Base-by-base conservation (phyloP, 345 rosid genomes). In the Linum lewisii region DNA sequence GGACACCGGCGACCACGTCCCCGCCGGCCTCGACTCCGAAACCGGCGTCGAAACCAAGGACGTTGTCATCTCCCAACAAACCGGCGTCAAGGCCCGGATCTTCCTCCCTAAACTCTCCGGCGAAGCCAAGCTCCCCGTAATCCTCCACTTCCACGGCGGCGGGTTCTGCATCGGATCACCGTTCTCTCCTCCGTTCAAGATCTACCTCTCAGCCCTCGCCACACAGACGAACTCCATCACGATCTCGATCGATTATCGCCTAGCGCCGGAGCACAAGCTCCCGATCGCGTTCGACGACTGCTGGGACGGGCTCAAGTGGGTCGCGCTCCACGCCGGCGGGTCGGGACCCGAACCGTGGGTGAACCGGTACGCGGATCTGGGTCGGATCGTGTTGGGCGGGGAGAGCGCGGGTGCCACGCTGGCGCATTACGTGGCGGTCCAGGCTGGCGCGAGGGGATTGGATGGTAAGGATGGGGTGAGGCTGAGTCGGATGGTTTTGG, bases 1-100 rank as follows among this genome's bases (percentile, higher is more conserved):
- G 6, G 66, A 78, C 2, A 71, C 78, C 2, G 76, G 63, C 50
- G 34, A 29, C 62, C 47, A 18, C 0, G 62, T 69, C 21, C 72
- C 78, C 23, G 67, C 87, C 6, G 76, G 80, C 20, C 59, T 74
- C 5, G 81, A 84, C 34, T 61, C 65, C 22, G 47, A 54, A 62
- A 75, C 84, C 29, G 75, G 75, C 7, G 80, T 84, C 60, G 57
- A 70, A 18, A 74, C 82, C 74, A 81, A 77, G 65, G 86, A 84
- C 50, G 60, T 74, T 11, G 19, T 56, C 20, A 37, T 70, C 56
- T 73, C 77, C 1, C 20, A 62, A 0, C 47, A 70, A 21, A 21
- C 50, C 7, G 58, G 58, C 37, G 72, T 69, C 2, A 65, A 62
- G 18, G 75, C 63, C 49, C 65, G 90, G n/a, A 49, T 84, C 42